Evolutionary conservation across 768 basidiomycete species (phyloP).

Genomic region (Lanmaoa rubissima): DNA sequence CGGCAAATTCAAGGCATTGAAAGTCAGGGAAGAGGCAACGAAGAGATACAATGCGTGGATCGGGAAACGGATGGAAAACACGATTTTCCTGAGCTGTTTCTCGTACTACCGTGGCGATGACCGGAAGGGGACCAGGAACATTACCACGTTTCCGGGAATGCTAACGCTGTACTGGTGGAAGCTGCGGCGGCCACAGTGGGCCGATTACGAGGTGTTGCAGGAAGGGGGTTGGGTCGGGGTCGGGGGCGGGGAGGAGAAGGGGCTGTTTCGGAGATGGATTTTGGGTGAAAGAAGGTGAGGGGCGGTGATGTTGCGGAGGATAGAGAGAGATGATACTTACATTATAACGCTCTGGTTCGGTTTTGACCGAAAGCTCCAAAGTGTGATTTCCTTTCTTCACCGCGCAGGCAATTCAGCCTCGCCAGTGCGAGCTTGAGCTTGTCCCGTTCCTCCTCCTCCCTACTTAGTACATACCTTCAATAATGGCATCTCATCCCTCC

Average conservation of each 20-base stretch:
- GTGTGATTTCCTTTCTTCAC: conserved; percentile 31
- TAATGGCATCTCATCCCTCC: conserved; percentile 56
- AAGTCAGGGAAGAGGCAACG: background rate
- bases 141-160: background rate
- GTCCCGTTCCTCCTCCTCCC: background rate
- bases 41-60: conserved; percentile 30
- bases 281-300: conserved; percentile 2
- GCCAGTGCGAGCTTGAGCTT: conserved; percentile 16
- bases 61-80: conserved; percentile 39
- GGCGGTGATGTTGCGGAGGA: conserved; percentile 22
- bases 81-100: conserved; percentile 45
- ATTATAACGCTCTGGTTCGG: conserved; percentile 15
- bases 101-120: conserved; percentile 34
- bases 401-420: conserved; percentile 30
- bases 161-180: background rate
- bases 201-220: background rate
- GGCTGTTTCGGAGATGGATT: conserved; percentile 12
- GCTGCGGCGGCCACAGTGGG: background rate
- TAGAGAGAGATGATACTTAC: too few relatives aligned
- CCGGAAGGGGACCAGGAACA: conserved; percentile 17
- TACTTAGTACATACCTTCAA: conserved; percentile 18
- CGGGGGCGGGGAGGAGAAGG: conserved; percentile 17
- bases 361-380: conserved; percentile 24
- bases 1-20: background rate
- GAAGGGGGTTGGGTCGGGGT: background rate